Evolutionary conservation across 2,329 filamentous ascomycete species (phyloP), one percentile per base, ranked within the genome.

Genomic region (Metarhizium brunneum): DNA sequence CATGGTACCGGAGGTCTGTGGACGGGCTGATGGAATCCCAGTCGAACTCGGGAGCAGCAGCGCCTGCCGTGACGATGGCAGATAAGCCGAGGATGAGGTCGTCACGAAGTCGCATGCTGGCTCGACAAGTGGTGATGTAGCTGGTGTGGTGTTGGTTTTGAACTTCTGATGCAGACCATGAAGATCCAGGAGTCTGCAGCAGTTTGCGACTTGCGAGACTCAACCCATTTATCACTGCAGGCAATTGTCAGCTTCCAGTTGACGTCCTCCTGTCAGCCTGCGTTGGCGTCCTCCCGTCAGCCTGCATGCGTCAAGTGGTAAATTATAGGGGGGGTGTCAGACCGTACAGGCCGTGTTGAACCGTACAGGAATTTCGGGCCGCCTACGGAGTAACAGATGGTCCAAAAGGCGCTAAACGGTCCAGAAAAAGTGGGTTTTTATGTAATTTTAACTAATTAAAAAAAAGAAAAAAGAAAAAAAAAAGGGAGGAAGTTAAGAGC

Each of bases 11-110:
- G 25, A 77, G 64, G 35, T 69, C 61, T 10, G 58, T 50, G 3
- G 67, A 66, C 3, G 74, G 70, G 5, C 57, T 63, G 54, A 76
- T 60, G 32, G 57, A 47, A 1, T 58, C 40, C 73, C 73, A 75
- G 60, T 73, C 59, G 58, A 75, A 74, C 5, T 43, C 36, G 50
- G 30, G 20, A 35, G 18, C 47, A 30, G 50, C 30, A 20, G 32
- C 16, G 6, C 8, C 13, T 11, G 20, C 20, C 10, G 20, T 13
- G 20, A 25, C 45, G 4, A 48, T 13, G 45, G 45, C 20, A 20
- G 25, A 48, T 30, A 48, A 7, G 45, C 45, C 45, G 25, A 30
- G 3, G 45, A 48, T 16, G 45, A 29, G 25, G 20, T 30, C 14
- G 45, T 48, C 18, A 7, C 20, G 45, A 30, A 30, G 20, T 10